Evolutionary conservation across 352 stramenopile genomes (phyloP).

Genomic region (Phytophthora parvispora): DNA sequence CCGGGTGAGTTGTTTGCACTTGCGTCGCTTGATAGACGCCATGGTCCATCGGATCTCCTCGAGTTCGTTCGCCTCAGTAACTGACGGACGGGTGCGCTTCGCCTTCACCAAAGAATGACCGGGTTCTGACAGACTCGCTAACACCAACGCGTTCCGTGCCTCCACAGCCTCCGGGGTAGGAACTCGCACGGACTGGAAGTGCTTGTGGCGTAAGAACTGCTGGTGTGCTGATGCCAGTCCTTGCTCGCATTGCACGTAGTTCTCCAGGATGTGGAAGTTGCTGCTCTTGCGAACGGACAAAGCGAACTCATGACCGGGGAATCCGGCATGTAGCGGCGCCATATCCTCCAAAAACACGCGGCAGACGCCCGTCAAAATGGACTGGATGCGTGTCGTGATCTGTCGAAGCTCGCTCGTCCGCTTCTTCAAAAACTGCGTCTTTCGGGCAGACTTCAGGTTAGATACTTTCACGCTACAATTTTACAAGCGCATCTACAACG

Average conservation of each 20-base stretch:
- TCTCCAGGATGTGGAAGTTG: conserved; percentile 70
- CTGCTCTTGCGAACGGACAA: conserved; percentile 68
- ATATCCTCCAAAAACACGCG: conserved; percentile 47
- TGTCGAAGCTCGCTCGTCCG: conserved; percentile 40
- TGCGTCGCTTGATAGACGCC: conserved; percentile 67
- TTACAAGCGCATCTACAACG: conserved; percentile 3
- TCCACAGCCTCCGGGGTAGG: conserved; percentile 15
- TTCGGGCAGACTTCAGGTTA: not conserved
- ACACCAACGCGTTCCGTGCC: conserved; percentile 25
- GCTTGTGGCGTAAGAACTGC: conserved; percentile 57
- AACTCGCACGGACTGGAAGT: conserved; percentile 44
- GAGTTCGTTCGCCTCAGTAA: conserved; percentile 31
- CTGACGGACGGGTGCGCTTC: conserved; percentile 7
- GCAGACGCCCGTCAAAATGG: conserved; percentile 48
- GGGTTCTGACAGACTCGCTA: conserved; percentile 8
- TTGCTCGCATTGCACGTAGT: conserved; percentile 59
- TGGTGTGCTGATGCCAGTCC: conserved; percentile 61
- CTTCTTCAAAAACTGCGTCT: conserved; percentile 24
- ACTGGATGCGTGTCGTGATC: conserved; percentile 37
- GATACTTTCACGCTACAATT: not conserved
- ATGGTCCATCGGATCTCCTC: conserved; percentile 79
- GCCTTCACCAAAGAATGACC: not conserved
- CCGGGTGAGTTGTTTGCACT: conserved; percentile 62
- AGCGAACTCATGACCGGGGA: conserved; percentile 64
- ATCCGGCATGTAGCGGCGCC: conserved; percentile 44